Conservation (phyloP, 306 rosid species). For the Malus orientalis region DNA sequence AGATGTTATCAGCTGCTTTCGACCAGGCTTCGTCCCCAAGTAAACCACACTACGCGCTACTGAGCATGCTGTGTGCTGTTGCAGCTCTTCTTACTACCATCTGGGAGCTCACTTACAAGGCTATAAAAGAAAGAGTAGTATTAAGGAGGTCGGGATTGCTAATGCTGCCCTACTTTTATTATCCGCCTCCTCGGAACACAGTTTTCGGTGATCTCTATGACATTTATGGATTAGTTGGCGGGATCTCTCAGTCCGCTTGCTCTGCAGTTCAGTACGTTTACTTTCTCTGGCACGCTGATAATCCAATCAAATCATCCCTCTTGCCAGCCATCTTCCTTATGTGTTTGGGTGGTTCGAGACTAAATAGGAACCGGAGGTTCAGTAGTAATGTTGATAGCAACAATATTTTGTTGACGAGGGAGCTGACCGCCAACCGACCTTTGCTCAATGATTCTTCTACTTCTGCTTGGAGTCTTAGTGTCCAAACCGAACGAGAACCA, state of each 20-base stretch:
- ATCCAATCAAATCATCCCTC: not conserved
- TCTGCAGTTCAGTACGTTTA: not conserved
- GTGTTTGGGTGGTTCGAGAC: not conserved
- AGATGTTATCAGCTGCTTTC: not conserved
- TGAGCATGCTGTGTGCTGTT: not conserved
- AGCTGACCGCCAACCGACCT: not conserved
- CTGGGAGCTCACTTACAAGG: not conserved
- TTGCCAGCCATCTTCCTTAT: not conserved
- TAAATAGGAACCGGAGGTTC: not conserved
- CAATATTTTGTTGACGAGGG: not conserved
- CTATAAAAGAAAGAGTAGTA: not conserved
- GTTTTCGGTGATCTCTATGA: not conserved
- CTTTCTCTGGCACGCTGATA: not conserved
- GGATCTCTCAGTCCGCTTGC: not conserved
- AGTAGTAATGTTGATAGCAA: not conserved
- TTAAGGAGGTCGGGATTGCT: not conserved
- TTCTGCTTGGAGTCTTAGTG: no score
- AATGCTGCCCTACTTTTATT: not conserved
- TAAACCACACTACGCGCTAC: not conserved
- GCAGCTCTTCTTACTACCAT: not conserved
- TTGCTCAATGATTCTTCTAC: not conserved
- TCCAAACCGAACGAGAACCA: constrained; percentile 6
- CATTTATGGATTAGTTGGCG: not conserved
- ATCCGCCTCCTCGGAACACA: not conserved
- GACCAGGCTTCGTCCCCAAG: not conserved